Percentiles rank a stretch among this genome's conserved stretches.
Evolutionary conservation across 495 filamentous ascomycete species (phyloP).

Genomic region (Penicillium roqueforti): DNA sequence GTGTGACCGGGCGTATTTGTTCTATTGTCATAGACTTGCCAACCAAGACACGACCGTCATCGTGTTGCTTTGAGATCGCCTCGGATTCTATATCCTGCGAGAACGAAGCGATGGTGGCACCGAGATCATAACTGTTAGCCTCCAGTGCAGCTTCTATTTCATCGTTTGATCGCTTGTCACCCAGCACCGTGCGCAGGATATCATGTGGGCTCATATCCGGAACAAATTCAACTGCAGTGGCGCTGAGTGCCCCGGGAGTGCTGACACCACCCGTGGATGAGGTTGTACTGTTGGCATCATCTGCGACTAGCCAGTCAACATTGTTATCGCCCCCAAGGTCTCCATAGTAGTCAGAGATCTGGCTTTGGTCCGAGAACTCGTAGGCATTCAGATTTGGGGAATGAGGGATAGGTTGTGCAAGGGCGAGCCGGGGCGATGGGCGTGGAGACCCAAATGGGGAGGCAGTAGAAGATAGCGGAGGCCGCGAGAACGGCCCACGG

Average conservation of each 20-base stretch:
- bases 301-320: constrained; percentile 93
- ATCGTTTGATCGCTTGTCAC: constrained; percentile 82
- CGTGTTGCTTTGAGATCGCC: constrained; percentile 24
- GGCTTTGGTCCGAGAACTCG: constrained; percentile 75
- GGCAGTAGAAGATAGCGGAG: constrained; percentile 44
- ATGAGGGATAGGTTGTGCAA: constrained; percentile 93
- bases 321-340: constrained; percentile 84
- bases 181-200: constrained; percentile 92
- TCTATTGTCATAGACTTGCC: constrained; percentile 84
- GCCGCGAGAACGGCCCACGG: constrained; percentile 66
- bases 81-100: constrained; percentile 57
- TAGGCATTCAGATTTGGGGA: constrained; percentile 92
- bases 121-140: constrained; percentile 86
- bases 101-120: constrained; percentile 78
- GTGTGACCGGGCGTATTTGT: constrained; percentile 66
- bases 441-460: constrained; percentile 94
- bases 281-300: constrained; percentile 73
- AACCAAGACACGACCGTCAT: constrained; percentile 60
- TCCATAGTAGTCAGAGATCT: constrained; percentile 79
- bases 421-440: constrained; percentile 86
- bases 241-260: constrained; percentile 62
- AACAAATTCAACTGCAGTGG: constrained; percentile 74
- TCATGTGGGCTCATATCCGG: constrained; percentile 98
- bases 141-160: constrained; percentile 89
- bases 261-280: constrained; percentile 66